These are phyloP conservation scores for Pythium chondricola DNA, from an alignment of 352 stramenopile species.

Conservation along the genomic window DNA sequence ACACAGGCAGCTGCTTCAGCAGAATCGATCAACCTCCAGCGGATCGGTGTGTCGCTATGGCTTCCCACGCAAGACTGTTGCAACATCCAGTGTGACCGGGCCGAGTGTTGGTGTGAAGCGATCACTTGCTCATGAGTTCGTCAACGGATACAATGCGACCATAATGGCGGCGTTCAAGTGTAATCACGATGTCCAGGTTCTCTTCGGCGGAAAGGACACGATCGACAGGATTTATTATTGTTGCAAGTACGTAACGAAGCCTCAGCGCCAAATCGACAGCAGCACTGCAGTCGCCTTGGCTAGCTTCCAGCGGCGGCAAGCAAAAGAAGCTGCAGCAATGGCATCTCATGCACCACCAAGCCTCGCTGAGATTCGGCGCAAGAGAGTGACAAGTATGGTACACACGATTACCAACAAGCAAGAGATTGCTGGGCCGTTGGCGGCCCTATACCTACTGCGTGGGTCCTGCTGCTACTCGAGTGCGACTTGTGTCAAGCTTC, in stretches of 20 bases:
- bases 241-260: conserved; percentile 19
- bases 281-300: conserved; percentile 9
- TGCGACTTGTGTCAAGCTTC: not conserved
- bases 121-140: conserved; percentile 3
- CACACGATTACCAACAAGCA: conserved; percentile 20
- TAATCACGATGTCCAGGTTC: conserved; percentile 11
- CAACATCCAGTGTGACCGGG: not conserved
- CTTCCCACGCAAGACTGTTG: conserved; percentile 3
- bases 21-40: not conserved
- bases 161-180: conserved; percentile 14
- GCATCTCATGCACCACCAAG: not conserved
- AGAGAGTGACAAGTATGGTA: conserved; percentile 7
- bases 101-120: not conserved
- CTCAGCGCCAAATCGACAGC: conserved; percentile 9
- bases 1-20: conserved; percentile 17
- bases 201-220: conserved; percentile 12
- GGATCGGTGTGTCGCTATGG: conserved; percentile 2
- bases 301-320: conserved; percentile 8
- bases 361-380: conserved; percentile 2
- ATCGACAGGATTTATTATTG: conserved; percentile 16
- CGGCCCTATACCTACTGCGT: conserved; percentile 8
- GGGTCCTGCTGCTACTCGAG: conserved; percentile 14
- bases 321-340: not conserved
- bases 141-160: conserved; percentile 9
- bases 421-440: conserved; percentile 14